Evolutionary conservation across 2,329 filamentous ascomycete genomes (phyloP).

Genomic region (Trichoderma harzianum): DNA sequence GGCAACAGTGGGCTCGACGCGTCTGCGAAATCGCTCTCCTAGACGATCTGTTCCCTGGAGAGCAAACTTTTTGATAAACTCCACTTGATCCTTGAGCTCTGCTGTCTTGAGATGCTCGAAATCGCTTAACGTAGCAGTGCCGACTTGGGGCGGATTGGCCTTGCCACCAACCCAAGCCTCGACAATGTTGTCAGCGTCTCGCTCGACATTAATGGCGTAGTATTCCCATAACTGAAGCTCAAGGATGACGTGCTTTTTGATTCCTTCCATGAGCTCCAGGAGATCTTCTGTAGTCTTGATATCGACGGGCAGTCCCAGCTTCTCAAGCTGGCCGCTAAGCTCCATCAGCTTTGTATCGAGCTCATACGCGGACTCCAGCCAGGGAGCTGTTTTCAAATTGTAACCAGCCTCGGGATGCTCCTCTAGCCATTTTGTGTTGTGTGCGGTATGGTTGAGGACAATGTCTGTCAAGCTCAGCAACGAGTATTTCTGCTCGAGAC

Average conservation of each 20-base stretch:
- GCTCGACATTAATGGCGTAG: slow-evolving; percentile 78
- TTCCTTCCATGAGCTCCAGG: slow-evolving; percentile 73
- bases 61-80: slow-evolving; percentile 65
- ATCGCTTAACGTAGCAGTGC: slow-evolving; percentile 8
- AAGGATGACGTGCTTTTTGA: slow-evolving; percentile 77
- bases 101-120: slow-evolving; percentile 48
- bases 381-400: slow-evolving; percentile 85
- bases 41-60: slow-evolving; percentile 69
- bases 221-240: slow-evolving; percentile 87
- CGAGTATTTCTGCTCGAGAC: slow-evolving; percentile 79
- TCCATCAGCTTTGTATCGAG: slow-evolving; percentile 65
- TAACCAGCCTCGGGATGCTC: slow-evolving; percentile 95
- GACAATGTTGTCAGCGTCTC: slow-evolving; percentile 64
- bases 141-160: slow-evolving; percentile 50
- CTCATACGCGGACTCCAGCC: slow-evolving; percentile 62
- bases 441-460: slow-evolving; percentile 95
- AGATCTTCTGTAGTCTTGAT: slow-evolving; percentile 71
- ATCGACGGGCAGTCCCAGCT: slow-evolving; percentile 71
- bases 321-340: slow-evolving; percentile 69
- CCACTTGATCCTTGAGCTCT: slow-evolving; percentile 49
- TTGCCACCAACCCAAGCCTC: slow-evolving; percentile 67
- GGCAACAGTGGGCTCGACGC: slow-evolving; percentile 64
- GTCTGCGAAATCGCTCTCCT: slow-evolving; percentile 74
- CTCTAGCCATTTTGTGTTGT: slow-evolving; percentile 92
- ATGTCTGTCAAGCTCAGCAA: slow-evolving; percentile 90